Conservation (phyloP, 2,329 filamentous ascomycete species). For the Alternaria panax region DNA sequence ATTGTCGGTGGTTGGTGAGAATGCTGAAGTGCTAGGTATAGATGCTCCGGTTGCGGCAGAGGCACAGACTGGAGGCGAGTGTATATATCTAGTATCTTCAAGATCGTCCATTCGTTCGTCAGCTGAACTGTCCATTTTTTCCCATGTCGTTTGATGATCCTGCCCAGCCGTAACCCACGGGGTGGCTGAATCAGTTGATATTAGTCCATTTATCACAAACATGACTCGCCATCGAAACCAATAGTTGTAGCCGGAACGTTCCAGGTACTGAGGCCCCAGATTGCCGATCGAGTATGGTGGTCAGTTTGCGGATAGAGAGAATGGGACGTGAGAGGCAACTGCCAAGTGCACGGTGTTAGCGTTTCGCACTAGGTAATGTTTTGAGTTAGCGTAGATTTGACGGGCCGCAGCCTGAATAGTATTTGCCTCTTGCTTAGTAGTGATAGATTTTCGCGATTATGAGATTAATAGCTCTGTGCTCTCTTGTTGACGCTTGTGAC, state of each 20-base stretch:
- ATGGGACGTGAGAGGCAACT: conserved; percentile 7
- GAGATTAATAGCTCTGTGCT: neutral
- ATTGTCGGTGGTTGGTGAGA: conserved; percentile 6
- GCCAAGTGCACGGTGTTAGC: conserved; percentile 5
- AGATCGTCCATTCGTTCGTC: neutral
- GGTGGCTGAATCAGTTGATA: conserved; percentile 1
- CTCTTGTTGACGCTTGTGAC: neutral
- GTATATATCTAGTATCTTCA: neutral
- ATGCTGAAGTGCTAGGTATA: conserved; percentile 21
- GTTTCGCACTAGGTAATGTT: conserved; percentile 15
- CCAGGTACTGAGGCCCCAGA: neutral
- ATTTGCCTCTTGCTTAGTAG: neutral
- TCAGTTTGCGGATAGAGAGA: neutral
- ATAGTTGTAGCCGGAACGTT: neutral
- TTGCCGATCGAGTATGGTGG: neutral
- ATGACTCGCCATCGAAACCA: neutral
- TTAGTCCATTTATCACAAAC: neutral
- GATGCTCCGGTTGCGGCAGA: conserved; percentile 10
- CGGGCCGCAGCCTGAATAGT: neutral
- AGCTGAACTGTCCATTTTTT: neutral
- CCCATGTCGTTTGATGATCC: neutral
- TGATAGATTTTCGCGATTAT: neutral
- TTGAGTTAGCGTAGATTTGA: neutral
- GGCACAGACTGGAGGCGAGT: neutral
- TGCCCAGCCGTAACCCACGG: conserved; percentile 4